Base-by-base conservation (phyloP, 441 rosid genomes). In the Hura crepitans region DNA sequence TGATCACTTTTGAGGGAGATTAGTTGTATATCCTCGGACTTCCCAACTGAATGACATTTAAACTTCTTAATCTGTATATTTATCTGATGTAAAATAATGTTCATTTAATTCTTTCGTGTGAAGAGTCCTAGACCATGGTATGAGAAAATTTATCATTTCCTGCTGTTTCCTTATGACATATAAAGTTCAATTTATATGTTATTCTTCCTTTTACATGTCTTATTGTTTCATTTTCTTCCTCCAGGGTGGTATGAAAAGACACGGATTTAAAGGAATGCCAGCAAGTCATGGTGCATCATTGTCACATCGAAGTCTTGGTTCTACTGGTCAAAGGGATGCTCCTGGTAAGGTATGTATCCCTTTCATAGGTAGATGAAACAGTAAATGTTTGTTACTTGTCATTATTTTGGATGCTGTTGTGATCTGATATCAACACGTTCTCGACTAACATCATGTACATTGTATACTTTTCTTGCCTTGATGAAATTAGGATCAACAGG, bases 311-410 rank as follows among this genome's bases (percentile, higher is more conserved):
- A 84, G 85, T 68, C 49, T 64, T 73, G 99, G 98, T 78, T 96
- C 99, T 59, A 93, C 98, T n/a, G 97, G 99, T 59, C 96, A 89
- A 85, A 87, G 97, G 83, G 99, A 93, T 83, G 88, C 87, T 74
- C 91, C 91, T 8, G 98, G 99, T 66, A 96, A 85, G 97, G 99
- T 95, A 65, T 56, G 82, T 76, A 39, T 66, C 60, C 72, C 76
- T 76, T 62, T 20, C 47, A 33, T 33, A 27, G 10, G 15, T 56
- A 35, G 74, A 7, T 74, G 58, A 70, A 43, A 13, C 25, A 18
- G 13, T 17, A 4, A 14, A n/a, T 59, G 47, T 46, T 42, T 63
- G 12, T 33, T 64, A 15, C 46, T 50, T 22, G 56, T 31, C 22
- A 59, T 63, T 17, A 46, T 63, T 0, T 14, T n/a, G 37, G 61